Conservation (phyloP, 345 rosid genomes). For the Citrus maxima region DNA sequence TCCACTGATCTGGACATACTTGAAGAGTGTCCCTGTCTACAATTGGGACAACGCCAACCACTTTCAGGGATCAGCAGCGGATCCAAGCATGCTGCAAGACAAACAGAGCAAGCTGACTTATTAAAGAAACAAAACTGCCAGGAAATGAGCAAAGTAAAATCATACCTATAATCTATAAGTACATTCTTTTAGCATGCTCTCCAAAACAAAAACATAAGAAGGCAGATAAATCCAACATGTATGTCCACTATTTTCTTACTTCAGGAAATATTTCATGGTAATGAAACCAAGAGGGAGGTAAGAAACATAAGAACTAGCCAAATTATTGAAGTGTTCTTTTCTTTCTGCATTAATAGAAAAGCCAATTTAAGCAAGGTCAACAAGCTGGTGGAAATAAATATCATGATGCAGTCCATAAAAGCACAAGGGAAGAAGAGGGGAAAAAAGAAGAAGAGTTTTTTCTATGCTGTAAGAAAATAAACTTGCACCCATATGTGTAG, state of each 20-base stretch:
- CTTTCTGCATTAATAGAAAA: not conserved
- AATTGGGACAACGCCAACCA: constrained; percentile 76
- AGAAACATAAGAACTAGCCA: not conserved
- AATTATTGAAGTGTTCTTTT: not conserved
- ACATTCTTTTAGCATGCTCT: not conserved
- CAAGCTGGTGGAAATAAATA: not conserved
- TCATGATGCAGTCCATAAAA: not conserved
- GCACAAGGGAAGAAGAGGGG: not conserved
- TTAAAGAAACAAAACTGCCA: not conserved
- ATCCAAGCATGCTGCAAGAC: constrained; percentile 78
- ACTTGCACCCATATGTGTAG: not conserved
- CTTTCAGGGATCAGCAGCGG: constrained; percentile 58
- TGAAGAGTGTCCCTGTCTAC: constrained; percentile 50
- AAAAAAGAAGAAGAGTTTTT: not conserved
- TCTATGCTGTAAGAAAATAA: not conserved
- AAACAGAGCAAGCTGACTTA: constrained; percentile 23
- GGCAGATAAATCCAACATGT: not conserved
- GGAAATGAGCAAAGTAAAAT: not conserved
- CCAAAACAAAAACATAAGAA: not conserved
- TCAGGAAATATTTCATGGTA: not conserved
- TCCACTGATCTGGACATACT: constrained; percentile 46
- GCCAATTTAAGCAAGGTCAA: not conserved
- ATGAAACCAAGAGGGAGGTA: not conserved
- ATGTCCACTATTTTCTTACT: not conserved
- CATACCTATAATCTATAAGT: not conserved